Evolutionary conservation across 1,139 yeast species (phyloP), one percentile per base, ranked within the genome.

Genomic region (Debaryomyces subglobosus): DNA sequence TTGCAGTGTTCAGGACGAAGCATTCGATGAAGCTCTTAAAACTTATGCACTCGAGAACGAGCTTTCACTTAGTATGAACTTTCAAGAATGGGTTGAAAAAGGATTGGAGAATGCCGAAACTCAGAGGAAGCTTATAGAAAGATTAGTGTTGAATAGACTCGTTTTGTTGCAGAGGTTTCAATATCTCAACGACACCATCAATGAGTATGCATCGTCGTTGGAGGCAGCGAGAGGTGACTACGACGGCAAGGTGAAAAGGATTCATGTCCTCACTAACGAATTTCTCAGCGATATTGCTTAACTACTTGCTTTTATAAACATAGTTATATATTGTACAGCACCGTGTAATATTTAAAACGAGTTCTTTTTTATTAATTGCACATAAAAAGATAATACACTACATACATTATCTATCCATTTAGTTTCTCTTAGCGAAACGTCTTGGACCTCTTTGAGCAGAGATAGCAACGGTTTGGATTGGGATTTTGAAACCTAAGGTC

Each of bases 351-450:
- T 27, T 25, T 40, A 30, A 40, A 40, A 40, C 43, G 43, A 40
- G 43, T 40, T 30, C 30, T 40, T 44, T 33, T 48, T 49, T 49
- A 49, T 46, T 49, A 49, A 44, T 49, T 48, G 44, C 47, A 48
- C 43, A 48, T 46, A 46, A 45, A 49, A 45, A 40, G 45, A 39
- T 44, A 45, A 40, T 45, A 39, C 44, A 40, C 43, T 45, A 45
- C 33, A 47, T 47, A 40, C 43, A 40, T 40, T 41, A 37, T 44
- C 47, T 41, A 34, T 44, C 48, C 51, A 58, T 59, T 82, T 89
- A 89, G 84, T 82, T 83, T 85, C 94, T 87, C 87, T 89, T 90
- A 81, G 94, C 89, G 89, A 81, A 89, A 85, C 96, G 90, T 85
- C 96, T 89, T 72, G 85, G 82, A 68, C 86, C 86, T 83, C 95